Base-by-base conservation (phyloP, 1,284 basidiomycete genomes). In the Ganoderma meredithae region DNA sequence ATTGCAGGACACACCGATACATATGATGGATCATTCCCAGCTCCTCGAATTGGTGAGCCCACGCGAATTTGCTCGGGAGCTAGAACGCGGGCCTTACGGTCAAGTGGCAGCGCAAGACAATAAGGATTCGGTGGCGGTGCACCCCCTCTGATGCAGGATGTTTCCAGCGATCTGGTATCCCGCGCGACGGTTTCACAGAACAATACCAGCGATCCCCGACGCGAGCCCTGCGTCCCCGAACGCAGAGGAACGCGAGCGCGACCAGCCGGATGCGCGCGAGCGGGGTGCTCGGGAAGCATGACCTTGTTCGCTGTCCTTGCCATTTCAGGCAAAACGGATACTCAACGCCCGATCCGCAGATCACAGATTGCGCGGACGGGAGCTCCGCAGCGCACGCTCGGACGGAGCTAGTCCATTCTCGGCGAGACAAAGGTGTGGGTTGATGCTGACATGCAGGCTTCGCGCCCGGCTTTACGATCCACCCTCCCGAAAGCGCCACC, bases 81-180 rank as follows among this genome's bases (percentile, higher is more conserved):
- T 33, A 22, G 56, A 58, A 55, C 53, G 13, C 53, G 22, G 47
- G 47, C 22, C 47, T 8, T 55, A 55, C n/a, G 53, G 19, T 64
- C 63, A 27, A 22, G 63, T 53, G 31, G 41, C 60, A 64, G 27
- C 64, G 63, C 62, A 53, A 64, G 56, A 68, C 67, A 68, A 68
- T 68, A 68, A 55, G 40, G 40, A 64, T 39, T 39, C 5, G 31
- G 67, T 64, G 59, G 67, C 67, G 33, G 53, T 68, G 63, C 44
- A 17, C 25, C 62, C 60, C 49, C 63, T 56, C 58, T 60, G 62
- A 67, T 67, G 39, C 27, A 39, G 25, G 58, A 41, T 22, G 39
- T 39, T 39, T 19, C 39, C 39, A n/a, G 27, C 55, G 33, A 58
- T 58, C 33, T 39, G 55, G 55, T 55, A 31, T 55, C 27, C 52